These are phyloP conservation scores for Salix arbutifolia DNA, from an alignment of 345 rosid genomes.

Conservation along the genomic window DNA sequence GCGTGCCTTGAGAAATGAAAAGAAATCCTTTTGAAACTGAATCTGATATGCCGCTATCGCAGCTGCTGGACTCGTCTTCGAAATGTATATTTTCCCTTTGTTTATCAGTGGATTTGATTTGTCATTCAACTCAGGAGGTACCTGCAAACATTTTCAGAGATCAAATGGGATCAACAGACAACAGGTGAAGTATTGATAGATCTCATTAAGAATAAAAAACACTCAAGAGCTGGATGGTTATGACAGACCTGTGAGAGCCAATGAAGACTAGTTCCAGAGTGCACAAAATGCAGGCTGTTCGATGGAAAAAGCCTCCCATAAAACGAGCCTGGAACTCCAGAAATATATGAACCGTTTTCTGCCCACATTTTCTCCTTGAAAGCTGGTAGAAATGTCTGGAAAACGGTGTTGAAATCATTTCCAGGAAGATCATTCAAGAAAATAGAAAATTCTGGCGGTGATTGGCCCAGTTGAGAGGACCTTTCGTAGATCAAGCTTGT, in stretches of 20 bases:
- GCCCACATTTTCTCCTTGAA: slow-evolving; percentile 25
- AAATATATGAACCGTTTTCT: slow-evolving; percentile 27
- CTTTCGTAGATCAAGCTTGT: slow-evolving; percentile 11
- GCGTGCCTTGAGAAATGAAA: slow-evolving; percentile 28
- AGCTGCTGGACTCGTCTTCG: slow-evolving; percentile 32
- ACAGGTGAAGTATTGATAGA: not conserved
- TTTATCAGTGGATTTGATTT: slow-evolving; percentile 18
- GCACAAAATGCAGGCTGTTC: slow-evolving; percentile 36
- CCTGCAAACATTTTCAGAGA: slow-evolving; percentile 14
- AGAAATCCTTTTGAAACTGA: slow-evolving; percentile 45
- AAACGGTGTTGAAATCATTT: slow-evolving; percentile 46
- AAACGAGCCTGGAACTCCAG: slow-evolving; percentile 45
- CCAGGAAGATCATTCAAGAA: slow-evolving; percentile 39
- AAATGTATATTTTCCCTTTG: slow-evolving; percentile 41
- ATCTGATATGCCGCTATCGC: slow-evolving; percentile 29
- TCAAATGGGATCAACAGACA: not conserved
- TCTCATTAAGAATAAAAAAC: not conserved
- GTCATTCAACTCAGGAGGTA: slow-evolving; percentile 35
- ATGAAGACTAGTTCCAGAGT: slow-evolving; percentile 40
- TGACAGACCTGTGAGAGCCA: slow-evolving; percentile 49
- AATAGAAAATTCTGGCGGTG: slow-evolving; percentile 24
- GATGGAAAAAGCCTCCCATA: slow-evolving; percentile 44
- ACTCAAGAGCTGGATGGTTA: not conserved
- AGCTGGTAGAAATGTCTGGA: slow-evolving; percentile 26
- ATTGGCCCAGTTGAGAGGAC: slow-evolving; percentile 13